These are phyloP conservation scores for Plantago major DNA, from an alignment of 257 asterid genomes.

Conservation along the genomic window DNA sequence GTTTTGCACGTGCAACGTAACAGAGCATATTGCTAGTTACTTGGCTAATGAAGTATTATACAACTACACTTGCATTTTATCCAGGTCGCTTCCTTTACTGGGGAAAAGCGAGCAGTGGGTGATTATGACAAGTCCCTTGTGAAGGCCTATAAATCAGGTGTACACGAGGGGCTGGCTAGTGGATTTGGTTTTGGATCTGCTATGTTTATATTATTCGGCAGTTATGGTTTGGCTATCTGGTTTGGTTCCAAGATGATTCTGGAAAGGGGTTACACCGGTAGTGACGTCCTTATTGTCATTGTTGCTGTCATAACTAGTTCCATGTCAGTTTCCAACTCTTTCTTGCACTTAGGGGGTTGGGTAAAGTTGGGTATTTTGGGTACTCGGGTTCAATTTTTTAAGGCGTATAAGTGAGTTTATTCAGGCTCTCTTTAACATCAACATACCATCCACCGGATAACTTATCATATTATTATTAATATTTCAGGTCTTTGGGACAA, in stretches of 20 bases:
- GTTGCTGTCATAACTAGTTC: slow-evolving; percentile 49
- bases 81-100: slow-evolving; percentile 69
- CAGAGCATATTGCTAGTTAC: too few species aligned
- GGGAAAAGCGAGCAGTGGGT: slow-evolving; percentile 55
- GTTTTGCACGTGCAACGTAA: not conserved
- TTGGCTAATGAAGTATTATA: too few species aligned
- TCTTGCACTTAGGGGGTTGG: too few species aligned
- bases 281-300: slow-evolving; percentile 52
- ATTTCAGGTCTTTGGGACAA: slow-evolving; percentile 68
- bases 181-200: slow-evolving; percentile 55
- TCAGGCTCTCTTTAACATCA: too few species aligned
- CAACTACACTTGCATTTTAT: not conserved
- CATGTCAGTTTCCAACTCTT: too few species aligned
- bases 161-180: slow-evolving; percentile 42
- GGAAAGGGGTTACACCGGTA: slow-evolving; percentile 62
- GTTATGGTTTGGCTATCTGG: slow-evolving; percentile 61
- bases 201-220: slow-evolving; percentile 43
- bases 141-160: slow-evolving; percentile 44
- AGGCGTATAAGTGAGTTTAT: too few species aligned
- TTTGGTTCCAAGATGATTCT: slow-evolving; percentile 57
- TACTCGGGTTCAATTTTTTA: too few species aligned
- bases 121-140: slow-evolving; percentile 44
- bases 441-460: too few species aligned
- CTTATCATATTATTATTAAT: too few species aligned
- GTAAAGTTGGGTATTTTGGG: too few species aligned